Base-by-base conservation (phyloP, 495 filamentous ascomycete genomes). In the Penicillium steckii region DNA sequence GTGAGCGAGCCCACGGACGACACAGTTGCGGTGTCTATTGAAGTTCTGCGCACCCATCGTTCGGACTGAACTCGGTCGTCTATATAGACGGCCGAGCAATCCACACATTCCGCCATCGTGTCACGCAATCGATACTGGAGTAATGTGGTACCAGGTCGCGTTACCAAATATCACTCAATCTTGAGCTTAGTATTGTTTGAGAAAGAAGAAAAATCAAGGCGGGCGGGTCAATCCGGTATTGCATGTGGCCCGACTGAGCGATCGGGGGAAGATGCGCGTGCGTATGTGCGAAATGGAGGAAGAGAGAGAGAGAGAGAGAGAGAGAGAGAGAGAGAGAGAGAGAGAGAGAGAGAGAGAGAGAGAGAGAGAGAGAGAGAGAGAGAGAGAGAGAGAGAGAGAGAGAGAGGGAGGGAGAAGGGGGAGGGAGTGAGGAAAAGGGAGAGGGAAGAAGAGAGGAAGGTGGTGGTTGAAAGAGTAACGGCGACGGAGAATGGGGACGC, bases 61-160 rank as follows among this genome's bases (percentile, higher is more conserved):
- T 90, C 85, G 55, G 83, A 75, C 53, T 71, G 73, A 46, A 88
- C 81, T 45, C 83, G 81, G 64, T 85, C 85, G 72, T 94, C 88
- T 52, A 94, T 88, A 66, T 91, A 94, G 56, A 94, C 85, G 52
- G 89, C 84, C 73, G 88, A 85, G 73, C 86, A 92, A 54, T 82
- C 74, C 60, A 82, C 77, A 69, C 77, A 75, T 69, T 89, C 87
- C 85, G 89, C 87, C 58, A 64, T 76, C 56, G 58, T 64, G 48
- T 64, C 46, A 52, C 45, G 44, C 51, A 62, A 57, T 30, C 18
- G 27, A 24, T 32, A 32, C 48, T 50, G 50, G 4, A 25, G 19
- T 45, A 45, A 52, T 56, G 18, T n/a, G n/a, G n/a, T n/a, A n/a
- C 29, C 45, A 40, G 50, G 55, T 43, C 25, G 24, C 53, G 44